phyloP scores from a whole-genome alignment of 2,329 filamentous ascomycete genomes.

The Ophiognomonia clavigignenti-juglandacearum region DNA sequence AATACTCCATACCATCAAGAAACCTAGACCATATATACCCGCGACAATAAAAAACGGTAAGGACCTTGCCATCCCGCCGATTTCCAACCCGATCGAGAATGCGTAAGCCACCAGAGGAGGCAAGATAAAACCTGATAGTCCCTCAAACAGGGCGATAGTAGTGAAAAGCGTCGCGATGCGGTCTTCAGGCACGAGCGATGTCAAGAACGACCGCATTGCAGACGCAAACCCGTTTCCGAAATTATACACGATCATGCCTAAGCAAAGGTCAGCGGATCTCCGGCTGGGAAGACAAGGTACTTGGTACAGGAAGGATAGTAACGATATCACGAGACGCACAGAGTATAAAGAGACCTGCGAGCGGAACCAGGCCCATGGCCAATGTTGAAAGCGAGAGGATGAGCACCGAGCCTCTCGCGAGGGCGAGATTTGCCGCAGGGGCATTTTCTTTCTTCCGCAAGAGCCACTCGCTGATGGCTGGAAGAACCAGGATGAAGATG shows the following conservation, averaged over 20 bases:
- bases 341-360: slow-evolving; percentile 4
- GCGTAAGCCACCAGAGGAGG: slow-evolving; percentile 8
- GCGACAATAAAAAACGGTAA: slow-evolving; percentile 14
- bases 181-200: slow-evolving; percentile 5
- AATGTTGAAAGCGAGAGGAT: slow-evolving; percentile 3
- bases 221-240: slow-evolving; percentile 9
- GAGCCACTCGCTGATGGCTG: background rate
- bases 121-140: slow-evolving; percentile 1
- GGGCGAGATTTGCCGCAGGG: slow-evolving; percentile 6
- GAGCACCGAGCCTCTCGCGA: slow-evolving; percentile 6
- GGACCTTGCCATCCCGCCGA: slow-evolving; percentile 3
- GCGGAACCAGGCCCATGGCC: slow-evolving; percentile 10
- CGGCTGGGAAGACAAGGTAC: background rate
- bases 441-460: background rate
- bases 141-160: slow-evolving; percentile 15
- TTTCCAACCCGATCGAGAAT: slow-evolving; percentile 8
- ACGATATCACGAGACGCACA: background rate
- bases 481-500: slow-evolving; percentile 9
- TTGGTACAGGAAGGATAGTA: background rate
- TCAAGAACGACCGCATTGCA: slow-evolving; percentile 12
- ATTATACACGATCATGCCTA: slow-evolving; percentile 11
- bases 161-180: slow-evolving; percentile 9
- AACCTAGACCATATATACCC: slow-evolving; percentile 5
- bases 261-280: background rate
- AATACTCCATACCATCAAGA: background rate